phyloP scores from a whole-genome alignment of 169 alveolate genomes.

The Plasmodium coatneyi region DNA sequence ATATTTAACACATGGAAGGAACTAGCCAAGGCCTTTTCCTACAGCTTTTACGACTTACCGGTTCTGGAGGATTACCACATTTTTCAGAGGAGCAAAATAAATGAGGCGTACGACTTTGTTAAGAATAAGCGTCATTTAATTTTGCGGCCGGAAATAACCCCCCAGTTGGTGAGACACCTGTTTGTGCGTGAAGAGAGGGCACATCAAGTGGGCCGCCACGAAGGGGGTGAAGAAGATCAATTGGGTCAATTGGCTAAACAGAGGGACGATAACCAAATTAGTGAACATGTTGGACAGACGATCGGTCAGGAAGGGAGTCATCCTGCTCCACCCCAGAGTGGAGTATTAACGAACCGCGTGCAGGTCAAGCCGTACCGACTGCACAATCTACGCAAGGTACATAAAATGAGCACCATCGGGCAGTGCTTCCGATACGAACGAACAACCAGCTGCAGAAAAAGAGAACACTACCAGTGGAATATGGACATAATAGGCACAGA shows the following conservation, averaged over 20 bases:
- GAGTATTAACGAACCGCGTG: background rate
- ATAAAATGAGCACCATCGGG: conserved; percentile 66
- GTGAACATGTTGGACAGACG: background rate
- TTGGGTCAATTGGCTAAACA: background rate
- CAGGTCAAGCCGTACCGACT: background rate
- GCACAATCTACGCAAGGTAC: conserved; percentile 8
- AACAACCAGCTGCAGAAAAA: conserved; percentile 76
- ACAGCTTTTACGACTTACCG: conserved; percentile 50
- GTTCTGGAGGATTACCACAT: conserved; percentile 39
- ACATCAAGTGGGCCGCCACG: background rate
- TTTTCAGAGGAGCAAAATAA: conserved; percentile 34
- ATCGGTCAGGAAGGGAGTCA: background rate
- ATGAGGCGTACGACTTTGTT: conserved; percentile 61
- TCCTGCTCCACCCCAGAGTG: background rate
- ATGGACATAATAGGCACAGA: conserved; percentile 77
- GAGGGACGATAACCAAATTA: too few species aligned
- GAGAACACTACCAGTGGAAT: conserved; percentile 87
- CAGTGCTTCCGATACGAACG: conserved; percentile 78
- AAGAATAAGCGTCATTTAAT: conserved; percentile 53
- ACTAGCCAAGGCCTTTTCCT: conserved; percentile 40
- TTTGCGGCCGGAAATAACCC: conserved; percentile 69
- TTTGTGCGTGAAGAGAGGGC: conserved; percentile 3
- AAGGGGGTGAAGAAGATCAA: background rate
- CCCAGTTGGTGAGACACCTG: conserved; percentile 40
- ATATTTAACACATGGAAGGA: conserved; percentile 64